Evolutionary conservation across 305 asterid genomes (phyloP).

Genomic region (Rubia tinctorum): DNA sequence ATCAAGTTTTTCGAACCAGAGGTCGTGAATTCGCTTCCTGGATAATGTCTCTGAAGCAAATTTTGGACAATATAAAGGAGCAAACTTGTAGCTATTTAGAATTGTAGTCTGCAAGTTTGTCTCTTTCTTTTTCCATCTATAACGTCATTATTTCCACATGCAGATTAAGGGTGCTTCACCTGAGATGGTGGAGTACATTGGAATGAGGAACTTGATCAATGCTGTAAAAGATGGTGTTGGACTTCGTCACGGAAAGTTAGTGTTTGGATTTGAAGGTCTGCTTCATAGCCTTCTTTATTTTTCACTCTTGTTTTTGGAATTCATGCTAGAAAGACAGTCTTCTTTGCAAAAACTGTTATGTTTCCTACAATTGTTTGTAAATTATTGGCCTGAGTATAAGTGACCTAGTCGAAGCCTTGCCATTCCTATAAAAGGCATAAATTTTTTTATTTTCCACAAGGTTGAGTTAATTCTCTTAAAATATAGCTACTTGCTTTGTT

Average conservation of each 20-base stretch:
- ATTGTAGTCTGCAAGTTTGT: background rate
- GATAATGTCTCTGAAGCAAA: slow-evolving; percentile 21
- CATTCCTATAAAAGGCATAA: background rate
- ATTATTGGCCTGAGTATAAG: background rate
- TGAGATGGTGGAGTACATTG: slow-evolving; percentile 93
- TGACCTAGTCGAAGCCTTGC: background rate
- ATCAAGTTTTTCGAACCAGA: slow-evolving; percentile 96
- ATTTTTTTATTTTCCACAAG: background rate
- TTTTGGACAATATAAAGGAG: slow-evolving; percentile 22
- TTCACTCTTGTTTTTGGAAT: background rate
- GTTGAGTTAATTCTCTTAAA: background rate
- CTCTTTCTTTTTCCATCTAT: background rate
- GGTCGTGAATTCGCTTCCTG: slow-evolving; percentile 47
- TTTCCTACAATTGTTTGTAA: background rate
- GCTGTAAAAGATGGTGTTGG: slow-evolving; percentile 69
- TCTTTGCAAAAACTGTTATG: background rate
- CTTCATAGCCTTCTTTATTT: background rate
- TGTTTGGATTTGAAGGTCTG: slow-evolving; percentile 84
- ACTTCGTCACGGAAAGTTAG: slow-evolving; percentile 56
- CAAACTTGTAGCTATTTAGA: slow-evolving; percentile 6
- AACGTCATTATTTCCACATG: slow-evolving; percentile 16
- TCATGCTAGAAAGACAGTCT: background rate
- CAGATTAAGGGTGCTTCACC: slow-evolving; percentile 96
- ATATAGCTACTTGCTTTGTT: background rate
- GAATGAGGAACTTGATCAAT: slow-evolving; percentile 75